Evolutionary conservation across 1,284 basidiomycete species (phyloP), one percentile per base, ranked within the genome.

Genomic region (Singerocomus inundabilis): DNA sequence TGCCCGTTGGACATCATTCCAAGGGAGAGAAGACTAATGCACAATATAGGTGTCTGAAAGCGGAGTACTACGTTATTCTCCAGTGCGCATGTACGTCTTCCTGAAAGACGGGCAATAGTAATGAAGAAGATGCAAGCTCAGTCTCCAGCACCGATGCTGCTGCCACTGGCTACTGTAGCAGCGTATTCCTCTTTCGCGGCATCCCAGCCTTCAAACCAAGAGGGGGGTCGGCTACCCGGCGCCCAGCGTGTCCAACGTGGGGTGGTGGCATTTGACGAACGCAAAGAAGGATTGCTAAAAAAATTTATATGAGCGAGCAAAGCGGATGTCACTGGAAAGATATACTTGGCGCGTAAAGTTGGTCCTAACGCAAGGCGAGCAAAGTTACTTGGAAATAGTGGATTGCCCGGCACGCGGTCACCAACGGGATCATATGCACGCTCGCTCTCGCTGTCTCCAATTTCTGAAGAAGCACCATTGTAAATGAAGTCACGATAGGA

Each of bases 321-420:
- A 31, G n/a, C 13, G 26, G 15, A 41, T 15, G 6, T 6, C 35
- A 35, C 24, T 5, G 18, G 21, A 31, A 25, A 25, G 12, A 56
- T 76, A 56, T 58, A 83, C 82, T 77, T 80, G 18, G 77, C 74
- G 15, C 71, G 68, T 57, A 86, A 66, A 12, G 82, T 84, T 32
- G 84, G 84, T 25, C 74, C 75, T 18, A 74, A 57, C 25, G 79
- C 76, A 53, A 88, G 67, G 49, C 78, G 74, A 34, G 84, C 78
- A 66, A 88, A 88, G 62, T 76, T 80, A 52, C 74, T 82, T 10
- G 81, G 83, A 67, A 88, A 88, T 11, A 87, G 67, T 9, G 85
- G 85, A 54, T 81, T 78, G 1, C 83, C 83, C 1, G 81, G 77
- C 1, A 68, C 69, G 13, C 83, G 75, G 57, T 85, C 81, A 12